Evolutionary conservation across 2,329 filamentous ascomycete genomes (phyloP), one percentile per base, ranked within the genome.

Genomic region (Pseudophaeomoniella oleicola): DNA sequence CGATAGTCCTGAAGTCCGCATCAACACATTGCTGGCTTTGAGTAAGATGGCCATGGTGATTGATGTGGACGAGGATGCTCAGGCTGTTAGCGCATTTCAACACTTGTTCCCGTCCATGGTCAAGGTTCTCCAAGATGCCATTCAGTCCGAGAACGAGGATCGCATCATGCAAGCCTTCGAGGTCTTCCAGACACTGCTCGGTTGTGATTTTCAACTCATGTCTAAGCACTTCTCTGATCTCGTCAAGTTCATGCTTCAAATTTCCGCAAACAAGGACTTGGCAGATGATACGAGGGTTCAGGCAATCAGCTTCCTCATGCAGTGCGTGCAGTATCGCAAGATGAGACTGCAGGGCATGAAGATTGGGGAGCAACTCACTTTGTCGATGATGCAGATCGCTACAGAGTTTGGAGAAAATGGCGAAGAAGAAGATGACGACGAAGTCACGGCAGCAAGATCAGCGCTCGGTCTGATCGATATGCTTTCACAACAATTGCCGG

Each of bases 151-250:
- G 39, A 81, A 94, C 49, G 87, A 94, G 49, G 87, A 94, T 54
- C 80, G 81, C 55, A 78, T 82, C 48, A 84, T 88, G 67, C 78
- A 88, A 54, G 76, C 85, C 16, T 98, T 96, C 50, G 90, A 96
- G 56, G 86, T 94, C 46, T 94, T 96, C 72, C 90, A 96, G 66
- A 90, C 84, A 35, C 78, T 94, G 50, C 73, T 98, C 37, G 82
- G 81, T 44, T 94, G 85, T 57, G 88, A 94, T 56, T 81, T 84
- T 18, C 74, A 83, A 33, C 72, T 96, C 35, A 67, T 96, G 36
- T 81, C 79, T 46, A 69, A 74, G 38, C 87, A 94, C 63, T 84
- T 98, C 53, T 84, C 80, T 55, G 85, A 94, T 50, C 72, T 98
- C 5, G 71, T 94, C 42, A 75, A 81, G 48, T 94, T 96, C 67